phyloP scores from a whole-genome alignment of 2,329 filamentous ascomycete species.

The Microcyclospora pomicola region DNA sequence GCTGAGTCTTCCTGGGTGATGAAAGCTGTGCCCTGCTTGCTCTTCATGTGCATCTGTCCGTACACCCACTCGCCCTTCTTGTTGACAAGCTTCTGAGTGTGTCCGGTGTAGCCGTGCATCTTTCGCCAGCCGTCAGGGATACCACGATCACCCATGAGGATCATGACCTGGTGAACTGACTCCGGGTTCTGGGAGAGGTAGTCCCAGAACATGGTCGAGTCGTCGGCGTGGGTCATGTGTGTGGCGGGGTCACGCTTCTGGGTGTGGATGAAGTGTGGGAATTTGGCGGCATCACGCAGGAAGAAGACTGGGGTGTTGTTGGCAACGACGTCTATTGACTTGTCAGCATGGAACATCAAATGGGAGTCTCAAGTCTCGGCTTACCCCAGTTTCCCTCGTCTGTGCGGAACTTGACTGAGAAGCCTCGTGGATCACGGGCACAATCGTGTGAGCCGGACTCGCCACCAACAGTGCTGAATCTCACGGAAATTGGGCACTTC shows the following conservation, averaged over 20 bases:
- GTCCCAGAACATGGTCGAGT: conserved; percentile 55
- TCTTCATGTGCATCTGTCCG: conserved; percentile 39
- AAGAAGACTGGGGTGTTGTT: conserved; percentile 70
- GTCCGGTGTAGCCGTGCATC: conserved; percentile 42
- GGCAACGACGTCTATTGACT: conserved; percentile 36
- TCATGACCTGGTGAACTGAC: conserved; percentile 40
- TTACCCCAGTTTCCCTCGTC: conserved; percentile 60
- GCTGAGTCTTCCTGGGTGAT: conserved; percentile 39
- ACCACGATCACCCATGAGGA: conserved; percentile 41
- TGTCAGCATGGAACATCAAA: background rate
- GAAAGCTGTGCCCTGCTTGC: conserved; percentile 38
- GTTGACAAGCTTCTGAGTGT: conserved; percentile 41
- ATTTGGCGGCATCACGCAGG: conserved; percentile 58
- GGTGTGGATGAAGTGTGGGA: conserved; percentile 59
- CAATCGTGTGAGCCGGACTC: conserved; percentile 59
- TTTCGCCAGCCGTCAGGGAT: conserved; percentile 42
- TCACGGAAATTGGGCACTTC: conserved; percentile 50
- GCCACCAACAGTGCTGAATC: conserved; percentile 65
- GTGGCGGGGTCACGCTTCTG: conserved; percentile 62
- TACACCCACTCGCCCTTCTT: conserved; percentile 41
- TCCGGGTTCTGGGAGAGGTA: conserved; percentile 42
- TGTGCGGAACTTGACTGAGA: conserved; percentile 60
- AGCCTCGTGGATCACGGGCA: conserved; percentile 58
- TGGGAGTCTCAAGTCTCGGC: background rate
- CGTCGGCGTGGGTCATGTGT: conserved; percentile 51